These are phyloP conservation scores for Blepharisma japonicum DNA, from an alignment of 73 alveolate species.

Conservation along the genomic window DNA sequence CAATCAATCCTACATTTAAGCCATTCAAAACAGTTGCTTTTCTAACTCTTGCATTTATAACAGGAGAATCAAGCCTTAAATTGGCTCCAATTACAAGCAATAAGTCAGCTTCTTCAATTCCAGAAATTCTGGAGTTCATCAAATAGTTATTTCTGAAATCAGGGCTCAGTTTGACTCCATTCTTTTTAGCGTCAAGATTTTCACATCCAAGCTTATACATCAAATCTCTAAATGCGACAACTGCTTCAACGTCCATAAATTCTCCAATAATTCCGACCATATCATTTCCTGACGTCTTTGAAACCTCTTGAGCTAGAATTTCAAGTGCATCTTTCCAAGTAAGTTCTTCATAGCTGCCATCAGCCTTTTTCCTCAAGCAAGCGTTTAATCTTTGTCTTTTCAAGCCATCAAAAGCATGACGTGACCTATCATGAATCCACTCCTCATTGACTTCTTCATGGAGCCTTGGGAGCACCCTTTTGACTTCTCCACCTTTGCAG, in stretches of 20 bases:
- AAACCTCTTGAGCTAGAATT: conserved; percentile 47
- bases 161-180: conserved; percentile 50
- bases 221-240: conserved; percentile 74
- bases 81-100: conserved; percentile 78
- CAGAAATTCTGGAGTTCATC: conserved; percentile 76
- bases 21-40: conserved; percentile 57
- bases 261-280: conserved; percentile 78
- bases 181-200: conserved; percentile 63
- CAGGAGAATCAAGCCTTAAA: conserved; percentile 77
- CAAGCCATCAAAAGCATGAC: conserved; percentile 90
- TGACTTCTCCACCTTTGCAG: conserved; percentile 82
- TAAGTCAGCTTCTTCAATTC: conserved; percentile 83
- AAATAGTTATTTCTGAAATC: conserved; percentile 84
- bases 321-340: conserved; percentile 80
- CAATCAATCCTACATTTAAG: conserved; percentile 68
- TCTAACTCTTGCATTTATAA: conserved; percentile 77
- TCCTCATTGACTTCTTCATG: conserved; percentile 90
- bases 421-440: conserved; percentile 81
- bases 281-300: conserved; percentile 64
- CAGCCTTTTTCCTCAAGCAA: conserved; percentile 54
- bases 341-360: conserved; percentile 67
- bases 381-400: conserved; percentile 73
- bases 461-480: conserved; percentile 86
- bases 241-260: conserved; percentile 76
- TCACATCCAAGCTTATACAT: conserved; percentile 74